A percentile compares a stretch with the other conserved stretches of the same genome.
Conservation (phyloP, 2,329 filamentous ascomycete genomes). For the Monosporascus cannonballus region DNA sequence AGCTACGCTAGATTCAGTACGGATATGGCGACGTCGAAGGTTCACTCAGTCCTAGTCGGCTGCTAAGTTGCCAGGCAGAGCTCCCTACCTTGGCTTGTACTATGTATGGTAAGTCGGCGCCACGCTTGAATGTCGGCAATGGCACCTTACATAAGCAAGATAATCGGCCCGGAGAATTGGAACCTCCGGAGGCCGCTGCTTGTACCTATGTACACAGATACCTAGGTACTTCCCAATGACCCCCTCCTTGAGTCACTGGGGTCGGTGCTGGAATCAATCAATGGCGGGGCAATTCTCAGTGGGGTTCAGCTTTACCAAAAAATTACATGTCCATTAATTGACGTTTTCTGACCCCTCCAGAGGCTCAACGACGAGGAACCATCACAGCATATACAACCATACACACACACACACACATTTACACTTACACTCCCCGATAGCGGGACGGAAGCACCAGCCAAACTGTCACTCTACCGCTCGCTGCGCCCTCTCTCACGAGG, state of each 20-base stretch:
- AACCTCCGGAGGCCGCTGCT: too few species aligned
- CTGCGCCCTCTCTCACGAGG: slow-evolving; percentile 25
- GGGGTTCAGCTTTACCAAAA: too few species aligned
- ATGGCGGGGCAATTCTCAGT: not conserved
- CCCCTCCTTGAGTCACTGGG: not conserved
- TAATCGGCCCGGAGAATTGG: too few species aligned
- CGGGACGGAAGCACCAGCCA: slow-evolving; percentile 9
- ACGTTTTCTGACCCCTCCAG: too few species aligned
- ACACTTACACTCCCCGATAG: slow-evolving; percentile 1
- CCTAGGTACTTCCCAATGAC: not conserved
- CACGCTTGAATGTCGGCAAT: too few species aligned
- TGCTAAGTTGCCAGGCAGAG: too few species aligned
- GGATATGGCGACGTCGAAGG: not conserved
- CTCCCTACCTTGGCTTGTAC: too few species aligned
- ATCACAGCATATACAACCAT: not conserved
- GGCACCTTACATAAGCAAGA: too few species aligned
- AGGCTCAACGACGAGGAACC: not conserved
- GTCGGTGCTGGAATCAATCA: too few species aligned
- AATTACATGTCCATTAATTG: too few species aligned
- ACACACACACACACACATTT: not conserved
- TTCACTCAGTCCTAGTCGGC: not conserved
- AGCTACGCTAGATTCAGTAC: not conserved
- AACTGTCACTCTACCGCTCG: slow-evolving; percentile 34
- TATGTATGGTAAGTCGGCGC: too few species aligned
- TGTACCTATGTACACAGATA: not conserved